A percentile compares a stretch with the other conserved stretches of the same genome.
Evolutionary conservation across 2,329 filamentous ascomycete genomes (phyloP).

Genomic region (Karstenula rhodostoma): DNA sequence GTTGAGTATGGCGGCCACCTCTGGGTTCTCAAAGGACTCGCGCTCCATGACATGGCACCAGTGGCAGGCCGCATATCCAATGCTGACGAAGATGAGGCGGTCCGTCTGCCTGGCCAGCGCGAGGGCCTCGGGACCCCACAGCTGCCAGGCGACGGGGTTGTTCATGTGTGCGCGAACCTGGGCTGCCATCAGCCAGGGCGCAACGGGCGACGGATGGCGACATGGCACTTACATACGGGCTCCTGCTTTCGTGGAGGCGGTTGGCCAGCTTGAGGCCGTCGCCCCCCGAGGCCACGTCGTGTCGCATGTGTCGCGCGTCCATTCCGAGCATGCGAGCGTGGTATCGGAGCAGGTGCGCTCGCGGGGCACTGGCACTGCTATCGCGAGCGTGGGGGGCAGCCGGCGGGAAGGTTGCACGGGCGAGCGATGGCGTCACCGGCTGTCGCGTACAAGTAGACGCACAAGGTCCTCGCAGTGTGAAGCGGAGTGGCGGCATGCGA

Average conservation of each 20-base stretch:
- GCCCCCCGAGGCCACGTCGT: slow-evolving; percentile 20
- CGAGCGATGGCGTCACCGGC: slow-evolving; percentile 16
- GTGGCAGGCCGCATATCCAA: slow-evolving; percentile 95
- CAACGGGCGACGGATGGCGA: neutral
- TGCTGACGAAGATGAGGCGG: slow-evolving; percentile 89
- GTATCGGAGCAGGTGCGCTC: slow-evolving; percentile 33
- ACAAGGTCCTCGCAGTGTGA: slow-evolving; percentile 38
- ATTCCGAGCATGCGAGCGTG: slow-evolving; percentile 41
- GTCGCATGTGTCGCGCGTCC: slow-evolving; percentile 35
- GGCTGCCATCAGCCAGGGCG: slow-evolving; percentile 19
- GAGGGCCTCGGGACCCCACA: slow-evolving; percentile 80
- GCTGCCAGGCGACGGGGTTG: slow-evolving; percentile 91
- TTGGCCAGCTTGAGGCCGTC: slow-evolving; percentile 58
- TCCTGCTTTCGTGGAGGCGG: slow-evolving; percentile 67
- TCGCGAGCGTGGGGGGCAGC: slow-evolving; percentile 22
- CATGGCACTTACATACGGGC: slow-evolving; percentile 67
- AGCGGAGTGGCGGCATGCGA: slow-evolving; percentile 43
- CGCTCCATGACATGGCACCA: slow-evolving; percentile 91
- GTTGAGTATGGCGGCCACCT: slow-evolving; percentile 85
- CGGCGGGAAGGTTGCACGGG: slow-evolving; percentile 14
- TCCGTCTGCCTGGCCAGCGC: slow-evolving; percentile 81
- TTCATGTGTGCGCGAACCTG: slow-evolving; percentile 76
- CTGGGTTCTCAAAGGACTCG: slow-evolving; percentile 86
- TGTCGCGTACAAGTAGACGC: slow-evolving; percentile 21
- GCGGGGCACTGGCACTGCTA: slow-evolving; percentile 5